Percentiles rank a stretch among this genome's conserved stretches.
Evolutionary conservation across 495 filamentous ascomycete genomes (phyloP).

Genomic region (Aspergillus baeticus): DNA sequence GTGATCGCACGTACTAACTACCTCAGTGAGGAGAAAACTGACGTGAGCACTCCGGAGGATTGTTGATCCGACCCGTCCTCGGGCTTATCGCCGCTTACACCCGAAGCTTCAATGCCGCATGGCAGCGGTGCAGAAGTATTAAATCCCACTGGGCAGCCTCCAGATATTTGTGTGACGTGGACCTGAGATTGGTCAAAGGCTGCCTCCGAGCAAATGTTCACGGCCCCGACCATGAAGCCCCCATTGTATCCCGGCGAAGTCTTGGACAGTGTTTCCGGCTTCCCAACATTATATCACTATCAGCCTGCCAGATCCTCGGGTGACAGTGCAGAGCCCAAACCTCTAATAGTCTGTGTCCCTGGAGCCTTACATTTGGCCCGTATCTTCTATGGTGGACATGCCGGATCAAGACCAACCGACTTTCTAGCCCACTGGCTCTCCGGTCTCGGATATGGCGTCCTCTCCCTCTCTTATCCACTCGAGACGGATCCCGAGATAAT

Average conservation of each 20-base stretch:
- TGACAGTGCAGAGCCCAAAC: slow-evolving; percentile 8
- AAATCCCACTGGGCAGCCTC: too few relatives aligned
- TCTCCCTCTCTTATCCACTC: slow-evolving; percentile 28
- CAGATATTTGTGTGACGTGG: too few relatives aligned
- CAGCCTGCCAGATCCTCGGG: slow-evolving; percentile 2
- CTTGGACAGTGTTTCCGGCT: slow-evolving; percentile 18
- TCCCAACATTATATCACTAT: slow-evolving; percentile 24
- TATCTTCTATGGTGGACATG: slow-evolving; percentile 28
- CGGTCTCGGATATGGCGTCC: slow-evolving; percentile 16
- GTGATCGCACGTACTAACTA: too few relatives aligned
- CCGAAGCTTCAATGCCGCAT: too few relatives aligned
- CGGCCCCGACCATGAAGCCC: too few relatives aligned
- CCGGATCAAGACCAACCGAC: slow-evolving; percentile 9
- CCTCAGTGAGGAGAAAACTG: too few relatives aligned
- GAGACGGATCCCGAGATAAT: slow-evolving; percentile 19
- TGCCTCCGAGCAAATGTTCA: too few relatives aligned
- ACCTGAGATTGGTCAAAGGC: too few relatives aligned
- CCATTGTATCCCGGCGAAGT: slow-evolving; percentile 16
- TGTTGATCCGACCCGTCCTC: too few relatives aligned
- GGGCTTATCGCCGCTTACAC: too few relatives aligned
- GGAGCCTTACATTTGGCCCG: slow-evolving; percentile 21
- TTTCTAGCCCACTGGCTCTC: slow-evolving; percentile 23
- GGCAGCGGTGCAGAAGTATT: too few relatives aligned
- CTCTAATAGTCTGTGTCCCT: slow-evolving; percentile 23
- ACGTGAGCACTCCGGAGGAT: too few relatives aligned